A percentile compares a stretch with the other conserved stretches of the same genome.
These are phyloP conservation scores for Leishmania amazonensis DNA, from an alignment of 208 protist species.

Conservation along the genomic window DNA sequence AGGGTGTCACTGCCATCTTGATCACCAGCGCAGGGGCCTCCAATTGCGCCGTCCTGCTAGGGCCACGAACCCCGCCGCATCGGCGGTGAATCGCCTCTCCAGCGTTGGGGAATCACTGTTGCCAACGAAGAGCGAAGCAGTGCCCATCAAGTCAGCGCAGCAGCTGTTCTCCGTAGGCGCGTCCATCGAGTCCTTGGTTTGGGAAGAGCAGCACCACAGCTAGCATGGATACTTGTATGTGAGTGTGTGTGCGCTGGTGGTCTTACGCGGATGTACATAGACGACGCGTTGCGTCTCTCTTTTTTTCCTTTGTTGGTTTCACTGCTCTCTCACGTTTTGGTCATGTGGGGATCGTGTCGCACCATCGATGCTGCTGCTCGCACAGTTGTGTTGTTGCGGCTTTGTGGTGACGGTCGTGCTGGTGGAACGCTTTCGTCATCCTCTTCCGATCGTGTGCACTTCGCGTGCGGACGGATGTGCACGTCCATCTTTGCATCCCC, in stretches of 20 bases:
- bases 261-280: background rate
- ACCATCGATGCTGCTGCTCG: background rate
- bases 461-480: no score
- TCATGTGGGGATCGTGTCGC: background rate
- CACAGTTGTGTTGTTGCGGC: background rate
- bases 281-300: background rate
- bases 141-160: background rate
- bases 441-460: no score
- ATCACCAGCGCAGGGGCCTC: background rate
- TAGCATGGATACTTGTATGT: background rate
- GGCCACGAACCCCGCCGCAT: background rate
- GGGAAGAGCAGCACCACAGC: background rate
- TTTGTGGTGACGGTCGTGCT: background rate
- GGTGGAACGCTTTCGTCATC: background rate
- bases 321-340: background rate
- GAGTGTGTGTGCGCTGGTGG: background rate
- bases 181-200: conserved; percentile 15
- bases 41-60: background rate
- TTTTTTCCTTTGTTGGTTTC: background rate
- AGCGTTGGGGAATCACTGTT: background rate
- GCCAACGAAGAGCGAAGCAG: background rate
- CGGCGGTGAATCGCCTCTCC: background rate
- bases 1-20: background rate
- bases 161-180: background rate
- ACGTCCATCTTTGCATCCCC: background rate